phyloP scores from a whole-genome alignment of 2,329 filamentous ascomycete species.

The Colletotrichum camelliae region DNA sequence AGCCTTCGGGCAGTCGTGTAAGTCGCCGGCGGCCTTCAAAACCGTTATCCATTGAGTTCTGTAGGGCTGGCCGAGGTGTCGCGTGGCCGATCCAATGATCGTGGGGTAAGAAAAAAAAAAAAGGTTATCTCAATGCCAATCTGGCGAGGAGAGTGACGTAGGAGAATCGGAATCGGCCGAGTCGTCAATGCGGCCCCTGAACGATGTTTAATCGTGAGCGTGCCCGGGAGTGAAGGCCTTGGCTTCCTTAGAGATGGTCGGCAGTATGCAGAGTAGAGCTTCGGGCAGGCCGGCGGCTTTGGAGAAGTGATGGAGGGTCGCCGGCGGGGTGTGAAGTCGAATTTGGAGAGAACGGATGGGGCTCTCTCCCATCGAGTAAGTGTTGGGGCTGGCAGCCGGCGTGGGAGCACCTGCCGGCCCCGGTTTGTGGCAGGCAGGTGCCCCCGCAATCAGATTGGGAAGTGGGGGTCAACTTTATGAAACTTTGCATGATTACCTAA shows the following conservation, averaged over 20 bases:
- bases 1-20: conserved; percentile 18
- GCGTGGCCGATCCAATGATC: conserved; percentile 2
- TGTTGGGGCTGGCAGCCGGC: not conserved
- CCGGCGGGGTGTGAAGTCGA: conserved; percentile 14
- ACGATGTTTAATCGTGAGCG: not conserved
- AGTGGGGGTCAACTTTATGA: not conserved
- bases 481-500: conserved; percentile 7
- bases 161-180: not conserved
- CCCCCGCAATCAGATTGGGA: not conserved
- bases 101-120: not conserved
- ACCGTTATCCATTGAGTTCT: not conserved
- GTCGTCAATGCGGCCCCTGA: not conserved
- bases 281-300: conserved; percentile 19
- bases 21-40: conserved; percentile 13
- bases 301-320: not conserved
- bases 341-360: not conserved
- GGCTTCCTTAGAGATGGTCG: not conserved
- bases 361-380: not conserved
- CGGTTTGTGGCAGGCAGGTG: not conserved
- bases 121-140: not conserved
- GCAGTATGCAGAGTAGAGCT: not conserved
- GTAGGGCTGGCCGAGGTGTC: not conserved
- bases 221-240: not conserved
- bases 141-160: not conserved
- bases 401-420: not conserved